Evolutionary conservation across 306 rosid genomes (phyloP).

Genomic region (Senna tora): DNA sequence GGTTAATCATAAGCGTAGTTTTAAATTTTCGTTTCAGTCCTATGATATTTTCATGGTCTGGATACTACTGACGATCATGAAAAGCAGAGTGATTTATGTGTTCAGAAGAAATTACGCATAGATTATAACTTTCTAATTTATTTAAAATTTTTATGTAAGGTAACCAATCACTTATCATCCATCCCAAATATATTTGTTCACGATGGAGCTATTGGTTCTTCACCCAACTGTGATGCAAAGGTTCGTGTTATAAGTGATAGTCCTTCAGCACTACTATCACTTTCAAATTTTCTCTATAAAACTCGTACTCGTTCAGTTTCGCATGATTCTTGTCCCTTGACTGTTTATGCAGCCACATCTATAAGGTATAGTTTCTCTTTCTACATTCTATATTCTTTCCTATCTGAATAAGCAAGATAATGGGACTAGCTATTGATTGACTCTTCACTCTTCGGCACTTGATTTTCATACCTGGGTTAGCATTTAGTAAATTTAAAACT

Average conservation of each 20-base stretch:
- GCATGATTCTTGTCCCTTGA: constrained; percentile 57
- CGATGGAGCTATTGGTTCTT: constrained; percentile 54
- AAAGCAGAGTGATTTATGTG: too few species aligned
- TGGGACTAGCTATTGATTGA: neutral
- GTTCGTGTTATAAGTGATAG: constrained; percentile 55
- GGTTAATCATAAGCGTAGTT: too few species aligned
- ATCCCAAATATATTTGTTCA: constrained; percentile 52
- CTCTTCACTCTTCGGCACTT: neutral
- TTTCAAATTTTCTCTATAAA: constrained; percentile 46
- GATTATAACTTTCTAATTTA: neutral
- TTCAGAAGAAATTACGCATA: neutral
- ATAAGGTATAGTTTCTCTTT: constrained; percentile 33
- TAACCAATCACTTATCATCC: constrained; percentile 51
- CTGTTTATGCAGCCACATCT: constrained; percentile 49
- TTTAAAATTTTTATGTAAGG: constrained; percentile 38
- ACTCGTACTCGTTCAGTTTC: constrained; percentile 50
- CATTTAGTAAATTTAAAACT: neutral
- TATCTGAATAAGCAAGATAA: neutral
- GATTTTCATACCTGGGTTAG: neutral
- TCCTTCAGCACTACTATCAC: constrained; percentile 51
- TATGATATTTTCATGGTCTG: too few species aligned
- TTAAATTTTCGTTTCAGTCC: too few species aligned
- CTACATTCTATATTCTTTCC: neutral
- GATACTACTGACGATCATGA: too few species aligned
- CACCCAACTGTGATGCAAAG: constrained; percentile 46